Base-by-base conservation (phyloP, 2,329 filamentous ascomycete species). In the Dothistroma pini region DNA sequence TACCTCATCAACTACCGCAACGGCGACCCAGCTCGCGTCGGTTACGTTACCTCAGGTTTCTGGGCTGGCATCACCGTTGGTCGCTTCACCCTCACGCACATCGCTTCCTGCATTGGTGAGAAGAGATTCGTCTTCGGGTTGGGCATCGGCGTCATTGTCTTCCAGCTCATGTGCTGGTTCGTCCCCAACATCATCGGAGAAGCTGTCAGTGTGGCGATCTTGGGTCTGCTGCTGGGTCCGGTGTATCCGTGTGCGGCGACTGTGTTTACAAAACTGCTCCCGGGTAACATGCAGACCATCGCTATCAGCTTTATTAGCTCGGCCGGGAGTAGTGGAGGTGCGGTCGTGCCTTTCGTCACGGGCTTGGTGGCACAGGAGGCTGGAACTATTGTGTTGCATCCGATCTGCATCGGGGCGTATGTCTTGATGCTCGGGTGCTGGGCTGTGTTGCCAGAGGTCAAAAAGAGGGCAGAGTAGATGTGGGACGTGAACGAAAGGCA, bases 161-260 rank as follows among this genome's bases (percentile, higher is more conserved):
- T 93, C 65, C 84, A 95, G 75, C 74, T 92, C n/a, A 78, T 95
- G 29, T 87, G 52, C 90, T 95, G 91, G 91, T 51, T 74, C 34
- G 63, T 66, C 5, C 63, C 62, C 12, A 74, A 72, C 53, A 66
- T 75, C 41, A 78, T 80, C 58, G 78, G 78, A 31, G 76, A 81
- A 52, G 77, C 79, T n/a, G 77, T 83, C 31, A 79, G 80, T 12
- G 77, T 74, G 0, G 70, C 73, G 1, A 76, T 95, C 25, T 81
- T 95, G 19, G 91, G 91, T 12, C 75, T 95, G 8, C 75, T 95
- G 32, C 79, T 96, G 0, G 91, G 91, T 0, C 90, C 91, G 0
- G 82, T 96, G 4, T 96, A 92, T 70, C 90, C 91, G 0, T 92
- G 89, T 71, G 84, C 87, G 0, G 82, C 84, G 3, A 83, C 84